These are phyloP conservation scores for Suillus clintonianus DNA, from an alignment of 768 basidiomycete species.

Conservation along the genomic window DNA sequence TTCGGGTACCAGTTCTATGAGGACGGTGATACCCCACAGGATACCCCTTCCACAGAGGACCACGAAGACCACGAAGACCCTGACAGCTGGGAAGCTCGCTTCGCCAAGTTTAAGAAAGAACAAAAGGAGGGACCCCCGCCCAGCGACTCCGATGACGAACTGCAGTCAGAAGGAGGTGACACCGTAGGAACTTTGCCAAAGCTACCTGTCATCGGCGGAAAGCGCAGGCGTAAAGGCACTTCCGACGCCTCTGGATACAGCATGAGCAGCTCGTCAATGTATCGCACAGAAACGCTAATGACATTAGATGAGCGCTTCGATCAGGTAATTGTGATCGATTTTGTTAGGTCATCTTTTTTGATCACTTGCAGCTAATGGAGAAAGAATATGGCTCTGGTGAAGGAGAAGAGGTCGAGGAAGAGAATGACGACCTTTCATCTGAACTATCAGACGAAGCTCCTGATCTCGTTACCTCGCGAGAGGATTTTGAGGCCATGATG, in stretches of 20 bases:
- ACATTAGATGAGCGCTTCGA: constrained; percentile 94
- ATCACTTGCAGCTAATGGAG: constrained; percentile 59
- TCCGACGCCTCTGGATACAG: constrained; percentile 93
- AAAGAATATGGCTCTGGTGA: constrained; percentile 74
- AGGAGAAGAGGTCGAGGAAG: constrained; percentile 44
- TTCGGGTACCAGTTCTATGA: constrained; percentile 70
- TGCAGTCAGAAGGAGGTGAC: constrained; percentile 71
- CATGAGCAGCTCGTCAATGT: constrained; percentile 98
- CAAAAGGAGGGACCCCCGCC: constrained; percentile 28
- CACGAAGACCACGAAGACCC: constrained; percentile 42
- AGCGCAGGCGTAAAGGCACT: constrained; percentile 67
- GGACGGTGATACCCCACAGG: constrained; percentile 26
- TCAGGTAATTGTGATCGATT: constrained; percentile 53
- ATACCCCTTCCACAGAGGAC: constrained; percentile 26
- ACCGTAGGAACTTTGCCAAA: constrained; percentile 76
- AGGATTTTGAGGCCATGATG: constrained; percentile 89
- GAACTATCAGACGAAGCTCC: constrained; percentile 53
- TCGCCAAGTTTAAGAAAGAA: constrained; percentile 74
- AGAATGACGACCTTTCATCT: constrained; percentile 40
- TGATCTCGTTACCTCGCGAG: constrained; percentile 76
- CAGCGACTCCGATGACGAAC: constrained; percentile 52
- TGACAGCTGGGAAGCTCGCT: constrained; percentile 75
- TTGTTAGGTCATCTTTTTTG: not conserved
- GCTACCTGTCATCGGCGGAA: constrained; percentile 79
- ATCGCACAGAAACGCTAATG: constrained; percentile 84